These are phyloP conservation scores for Beauveria sp. DNA, from an alignment of 2,329 filamentous ascomycete genomes.

Conservation along the genomic window DNA sequence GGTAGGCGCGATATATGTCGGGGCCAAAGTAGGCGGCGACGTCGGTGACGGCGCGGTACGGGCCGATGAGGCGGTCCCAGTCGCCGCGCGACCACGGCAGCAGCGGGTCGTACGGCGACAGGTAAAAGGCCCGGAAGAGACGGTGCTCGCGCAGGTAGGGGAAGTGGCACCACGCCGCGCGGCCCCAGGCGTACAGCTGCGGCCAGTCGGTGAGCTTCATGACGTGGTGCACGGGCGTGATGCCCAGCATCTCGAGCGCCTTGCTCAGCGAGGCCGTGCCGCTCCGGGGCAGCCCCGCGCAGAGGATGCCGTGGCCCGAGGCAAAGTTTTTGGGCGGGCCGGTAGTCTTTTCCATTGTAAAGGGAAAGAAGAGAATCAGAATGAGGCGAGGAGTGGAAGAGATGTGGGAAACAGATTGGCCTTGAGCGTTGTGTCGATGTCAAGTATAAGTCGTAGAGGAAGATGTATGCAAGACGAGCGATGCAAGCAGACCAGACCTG, in stretches of 20 bases:
- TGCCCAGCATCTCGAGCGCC: constrained; percentile 9
- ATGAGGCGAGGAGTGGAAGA: neutral
- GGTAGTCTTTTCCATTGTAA: neutral
- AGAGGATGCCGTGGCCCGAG: constrained; percentile 10
- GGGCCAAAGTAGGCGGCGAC: constrained; percentile 4
- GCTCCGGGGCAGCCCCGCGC: constrained; percentile 9
- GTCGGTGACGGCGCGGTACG: constrained; percentile 7
- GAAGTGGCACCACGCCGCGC: constrained; percentile 10
- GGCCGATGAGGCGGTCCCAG: constrained; percentile 11
- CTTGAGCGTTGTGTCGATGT: neutral
- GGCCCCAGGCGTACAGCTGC: constrained; percentile 10
- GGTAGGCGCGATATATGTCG: constrained; percentile 4
- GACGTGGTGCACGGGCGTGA: constrained; percentile 9
- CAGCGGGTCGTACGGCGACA: constrained; percentile 4
- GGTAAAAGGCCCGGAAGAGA: constrained; percentile 9
- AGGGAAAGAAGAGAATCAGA: neutral
- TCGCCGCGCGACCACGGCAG: constrained; percentile 9
- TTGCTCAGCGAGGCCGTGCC: constrained; percentile 6
- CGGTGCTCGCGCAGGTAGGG: constrained; percentile 8
- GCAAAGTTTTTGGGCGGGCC: constrained; percentile 10
- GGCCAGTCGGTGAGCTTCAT: constrained; percentile 7
- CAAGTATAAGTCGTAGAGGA: neutral
- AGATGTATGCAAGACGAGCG: neutral
- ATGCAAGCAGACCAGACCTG: neutral
- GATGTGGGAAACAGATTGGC: neutral